These are phyloP conservation scores for Aspergillus carlsbadensis DNA, from an alignment of 495 filamentous ascomycete species.

Conservation along the genomic window DNA sequence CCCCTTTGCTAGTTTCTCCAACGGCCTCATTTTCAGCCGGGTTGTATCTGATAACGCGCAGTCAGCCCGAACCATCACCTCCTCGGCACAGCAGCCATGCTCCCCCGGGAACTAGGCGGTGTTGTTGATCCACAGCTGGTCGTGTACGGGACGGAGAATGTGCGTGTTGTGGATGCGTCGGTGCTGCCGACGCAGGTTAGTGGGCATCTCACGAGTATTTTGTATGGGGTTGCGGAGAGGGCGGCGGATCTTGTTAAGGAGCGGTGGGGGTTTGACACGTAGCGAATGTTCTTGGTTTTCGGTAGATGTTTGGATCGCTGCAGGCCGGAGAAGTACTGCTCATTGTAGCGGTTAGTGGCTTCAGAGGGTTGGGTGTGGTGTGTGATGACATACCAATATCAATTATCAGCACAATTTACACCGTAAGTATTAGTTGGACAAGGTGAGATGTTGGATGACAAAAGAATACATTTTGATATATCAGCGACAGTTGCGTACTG, in stretches of 20 bases:
- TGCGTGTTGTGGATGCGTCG: slow-evolving; percentile 57
- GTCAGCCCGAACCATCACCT: neutral
- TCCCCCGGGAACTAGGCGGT: slow-evolving; percentile 55
- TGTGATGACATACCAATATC: too few relatives aligned
- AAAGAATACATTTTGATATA: slow-evolving; percentile 31
- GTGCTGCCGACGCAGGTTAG: slow-evolving; percentile 52
- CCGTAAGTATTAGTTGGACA: too few relatives aligned
- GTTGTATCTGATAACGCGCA: neutral
- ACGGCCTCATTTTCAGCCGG: neutral
- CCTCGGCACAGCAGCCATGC: slow-evolving; percentile 21
- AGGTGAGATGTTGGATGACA: slow-evolving; percentile 4
- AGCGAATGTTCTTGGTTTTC: too few relatives aligned
- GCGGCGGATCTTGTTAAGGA: slow-evolving; percentile 52
- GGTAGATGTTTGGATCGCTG: too few relatives aligned
- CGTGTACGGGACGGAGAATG: slow-evolving; percentile 46
- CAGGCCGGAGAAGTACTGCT: too few relatives aligned
- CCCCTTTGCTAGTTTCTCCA: too few relatives aligned
- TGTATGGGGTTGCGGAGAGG: slow-evolving; percentile 59
- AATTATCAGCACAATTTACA: too few relatives aligned
- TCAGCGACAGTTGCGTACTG: slow-evolving; percentile 34
- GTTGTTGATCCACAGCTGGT: slow-evolving; percentile 38
- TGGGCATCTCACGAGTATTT: slow-evolving; percentile 48
- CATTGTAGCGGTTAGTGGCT: too few relatives aligned
- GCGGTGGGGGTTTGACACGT: too few relatives aligned
- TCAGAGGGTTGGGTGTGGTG: too few relatives aligned